phyloP scores from a whole-genome alignment of 139 green algal genomes.

The Picocystis salinarum region DNA sequence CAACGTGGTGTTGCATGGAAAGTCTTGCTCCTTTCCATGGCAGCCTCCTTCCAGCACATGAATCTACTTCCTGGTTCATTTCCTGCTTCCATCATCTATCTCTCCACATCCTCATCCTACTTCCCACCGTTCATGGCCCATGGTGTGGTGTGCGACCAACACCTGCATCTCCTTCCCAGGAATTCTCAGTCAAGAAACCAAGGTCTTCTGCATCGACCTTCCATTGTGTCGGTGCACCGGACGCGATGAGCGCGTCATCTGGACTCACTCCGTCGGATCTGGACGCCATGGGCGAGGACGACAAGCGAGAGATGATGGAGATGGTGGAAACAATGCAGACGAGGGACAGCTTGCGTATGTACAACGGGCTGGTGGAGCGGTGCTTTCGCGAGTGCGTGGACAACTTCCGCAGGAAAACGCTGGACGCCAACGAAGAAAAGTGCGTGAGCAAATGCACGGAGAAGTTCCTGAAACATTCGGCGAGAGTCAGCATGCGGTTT shows the following conservation, averaged over 20 bases:
- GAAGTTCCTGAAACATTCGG: slow-evolving; percentile 92
- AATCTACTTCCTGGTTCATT: too few relatives aligned
- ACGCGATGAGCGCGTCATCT: too few relatives aligned
- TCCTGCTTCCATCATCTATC: too few relatives aligned
- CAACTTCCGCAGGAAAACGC: slow-evolving; percentile 72
- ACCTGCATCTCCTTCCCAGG: too few relatives aligned
- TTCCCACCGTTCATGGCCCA: too few relatives aligned
- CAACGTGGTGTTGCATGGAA: slow-evolving; percentile 2
- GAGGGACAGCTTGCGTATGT: slow-evolving; percentile 56
- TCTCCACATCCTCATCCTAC: too few relatives aligned
- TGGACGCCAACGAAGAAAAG: slow-evolving; percentile 79
- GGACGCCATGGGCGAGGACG: neutral
- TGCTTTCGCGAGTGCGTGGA: slow-evolving; percentile 89
- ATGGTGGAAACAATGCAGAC: slow-evolving; percentile 5
- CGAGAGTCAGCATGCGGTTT: slow-evolving; percentile 71
- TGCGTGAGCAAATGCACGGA: slow-evolving; percentile 75
- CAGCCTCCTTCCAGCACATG: too few relatives aligned
- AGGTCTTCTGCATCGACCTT: too few relatives aligned
- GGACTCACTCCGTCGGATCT: slow-evolving; percentile 1
- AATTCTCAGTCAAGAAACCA: too few relatives aligned
- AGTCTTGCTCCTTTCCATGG: too few relatives aligned
- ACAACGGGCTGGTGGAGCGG: slow-evolving; percentile 85
- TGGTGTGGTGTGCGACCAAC: too few relatives aligned
- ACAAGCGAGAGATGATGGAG: slow-evolving; percentile 2
- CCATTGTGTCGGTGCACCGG: too few relatives aligned